These are phyloP conservation scores for Claviceps capensis DNA, from an alignment of 2,329 filamentous ascomycete species.

Conservation along the genomic window DNA sequence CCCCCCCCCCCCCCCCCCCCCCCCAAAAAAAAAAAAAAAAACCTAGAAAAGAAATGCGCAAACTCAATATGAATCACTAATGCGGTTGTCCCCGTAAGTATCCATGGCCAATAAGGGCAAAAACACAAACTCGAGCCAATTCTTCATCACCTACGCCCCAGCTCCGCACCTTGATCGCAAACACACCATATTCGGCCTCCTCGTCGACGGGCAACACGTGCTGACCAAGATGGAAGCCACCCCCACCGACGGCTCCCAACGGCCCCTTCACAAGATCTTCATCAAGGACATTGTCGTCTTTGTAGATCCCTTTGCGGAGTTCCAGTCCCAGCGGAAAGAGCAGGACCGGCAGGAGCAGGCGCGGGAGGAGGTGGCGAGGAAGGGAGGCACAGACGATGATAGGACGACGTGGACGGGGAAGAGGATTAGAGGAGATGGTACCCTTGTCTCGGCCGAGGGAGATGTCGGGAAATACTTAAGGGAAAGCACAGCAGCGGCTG, in stretches of 20 bases:
- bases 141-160: constrained; percentile 81
- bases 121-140: constrained; percentile 92
- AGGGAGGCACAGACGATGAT: constrained; percentile 73
- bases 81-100: constrained; percentile 11
- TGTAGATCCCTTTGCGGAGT: constrained; percentile 92
- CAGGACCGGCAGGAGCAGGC: constrained; percentile 43
- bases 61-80: neutral
- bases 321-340: constrained; percentile 59
- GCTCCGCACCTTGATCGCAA: constrained; percentile 82
- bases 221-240: constrained; percentile 65
- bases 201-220: constrained; percentile 63
- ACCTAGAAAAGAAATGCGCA: neutral
- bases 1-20: too few relatives aligned
- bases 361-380: constrained; percentile 46
- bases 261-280: constrained; percentile 62
- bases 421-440: constrained; percentile 57
- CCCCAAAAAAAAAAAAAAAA: too few relatives aligned
- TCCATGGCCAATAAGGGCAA: constrained; percentile 99
- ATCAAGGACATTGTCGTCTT: constrained; percentile 79
- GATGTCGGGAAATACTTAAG: constrained; percentile 66
- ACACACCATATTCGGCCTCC: constrained; percentile 88
- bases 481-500: constrained; percentile 34
- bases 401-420: constrained; percentile 94
- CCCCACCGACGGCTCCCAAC: constrained; percentile 59
- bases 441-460: constrained; percentile 29